A percentile compares a stretch with the other conserved stretches of the same genome.
Evolutionary conservation across 1,284 basidiomycete genomes (phyloP).

Genomic region (Irpex sp.): DNA sequence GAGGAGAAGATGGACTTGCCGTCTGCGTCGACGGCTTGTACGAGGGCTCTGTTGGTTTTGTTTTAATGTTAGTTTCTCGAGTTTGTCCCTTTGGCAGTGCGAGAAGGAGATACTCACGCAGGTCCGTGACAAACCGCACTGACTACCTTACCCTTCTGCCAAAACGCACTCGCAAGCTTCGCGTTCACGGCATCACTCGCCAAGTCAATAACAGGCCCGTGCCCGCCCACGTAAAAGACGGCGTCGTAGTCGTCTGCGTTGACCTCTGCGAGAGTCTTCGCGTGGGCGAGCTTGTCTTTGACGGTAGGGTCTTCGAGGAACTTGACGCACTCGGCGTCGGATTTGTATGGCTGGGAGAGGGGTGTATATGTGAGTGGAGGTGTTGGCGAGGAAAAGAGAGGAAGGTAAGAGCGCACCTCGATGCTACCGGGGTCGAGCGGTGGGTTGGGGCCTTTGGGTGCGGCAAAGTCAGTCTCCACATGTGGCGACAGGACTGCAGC

Average conservation of each 20-base stretch:
- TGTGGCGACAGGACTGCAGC: slow-evolving; percentile 43
- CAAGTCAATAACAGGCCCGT: slow-evolving; percentile 69
- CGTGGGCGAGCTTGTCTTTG: slow-evolving; percentile 48
- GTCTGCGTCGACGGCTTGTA: slow-evolving; percentile 44
- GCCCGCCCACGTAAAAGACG: slow-evolving; percentile 76
- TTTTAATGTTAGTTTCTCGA: neutral
- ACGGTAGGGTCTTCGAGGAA: slow-evolving; percentile 62
- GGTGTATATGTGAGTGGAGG: neutral
- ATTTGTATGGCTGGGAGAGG: slow-evolving; percentile 43
- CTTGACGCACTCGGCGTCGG: slow-evolving; percentile 50
- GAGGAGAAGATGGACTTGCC: slow-evolving; percentile 64
- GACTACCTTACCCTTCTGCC: slow-evolving; percentile 50
- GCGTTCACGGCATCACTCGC: slow-evolving; percentile 51
- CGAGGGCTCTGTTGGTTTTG: slow-evolving; percentile 34
- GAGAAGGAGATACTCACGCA: slow-evolving; percentile 29
- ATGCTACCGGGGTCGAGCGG: slow-evolving; percentile 64
- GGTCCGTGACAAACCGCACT: slow-evolving; percentile 74
- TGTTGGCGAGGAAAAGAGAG: neutral
- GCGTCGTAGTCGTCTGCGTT: slow-evolving; percentile 60
- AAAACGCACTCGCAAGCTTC: slow-evolving; percentile 58
- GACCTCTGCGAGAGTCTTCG: slow-evolving; percentile 60
- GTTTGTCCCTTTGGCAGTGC: no score
- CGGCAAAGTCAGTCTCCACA: slow-evolving; percentile 60
- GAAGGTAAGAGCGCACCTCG: slow-evolving; percentile 30
- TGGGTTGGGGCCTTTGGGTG: slow-evolving; percentile 67